Evolutionary conservation across 148 eudicot species (phyloP), one percentile per base, ranked within the genome.

Genomic region (Rhododendron mucronatum): DNA sequence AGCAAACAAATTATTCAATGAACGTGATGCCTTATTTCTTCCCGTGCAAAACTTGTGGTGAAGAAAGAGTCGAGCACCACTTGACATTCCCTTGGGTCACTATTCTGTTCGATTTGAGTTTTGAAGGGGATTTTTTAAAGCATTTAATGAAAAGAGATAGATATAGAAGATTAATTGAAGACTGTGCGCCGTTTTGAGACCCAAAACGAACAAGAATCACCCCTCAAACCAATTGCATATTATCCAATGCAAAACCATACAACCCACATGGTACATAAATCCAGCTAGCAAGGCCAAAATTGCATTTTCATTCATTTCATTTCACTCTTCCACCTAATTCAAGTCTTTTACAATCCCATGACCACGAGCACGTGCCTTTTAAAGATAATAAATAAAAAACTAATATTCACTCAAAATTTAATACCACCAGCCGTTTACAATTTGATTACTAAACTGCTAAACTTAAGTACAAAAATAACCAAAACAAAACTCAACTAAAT

Each of bases 281-380:
- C 39, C 76, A 71, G 76, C 39, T 30, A 14, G 76, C 37, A 71
- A 63, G 14, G 5, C 65, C 20, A 8, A 45, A 23, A 20, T 9
- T 18, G 15, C 50, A 37, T 81, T 65, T 15, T 73, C 57, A 50
- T 83, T 89, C 91, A 87, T 89, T 87, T 71, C 86, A 87, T 91
- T 89, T 82, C 87, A 77, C 77, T 85, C 91, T 67, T 82, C 87
- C 71, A 90, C 91, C 89, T 86, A 90, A 87, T 86, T 76, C 88
- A 37, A 13, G 37, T 67, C 57, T 23, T 47, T 50, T 84, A 57
- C 1, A 28, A 81, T 73, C 85, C 71, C 88, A 84, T 75, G 86
- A 80, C 37, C 12, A n/a, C 30, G n/a, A 81, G 13, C 87, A 86
- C 82, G 88, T 89, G 81, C 81, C 86, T 59, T 55, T 35, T 37